These are phyloP conservation scores for Citrus hindsii DNA, from an alignment of 345 rosid species.

Conservation along the genomic window DNA sequence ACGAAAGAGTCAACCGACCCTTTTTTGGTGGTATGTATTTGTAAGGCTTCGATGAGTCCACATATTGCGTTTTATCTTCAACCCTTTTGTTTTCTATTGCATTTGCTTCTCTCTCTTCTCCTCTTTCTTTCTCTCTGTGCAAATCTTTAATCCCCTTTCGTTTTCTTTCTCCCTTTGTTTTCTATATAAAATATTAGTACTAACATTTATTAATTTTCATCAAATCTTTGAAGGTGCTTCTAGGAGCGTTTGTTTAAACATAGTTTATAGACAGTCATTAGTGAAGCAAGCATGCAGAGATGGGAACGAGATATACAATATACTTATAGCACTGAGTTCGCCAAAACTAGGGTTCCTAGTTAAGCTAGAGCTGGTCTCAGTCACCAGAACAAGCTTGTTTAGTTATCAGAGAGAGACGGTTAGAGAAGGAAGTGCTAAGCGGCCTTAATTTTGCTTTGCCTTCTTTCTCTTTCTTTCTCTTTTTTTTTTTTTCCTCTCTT, in stretches of 20 bases:
- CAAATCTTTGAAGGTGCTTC: too few species aligned
- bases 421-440: conserved; percentile 75
- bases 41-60: conserved; percentile 83
- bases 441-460: conserved; percentile 34
- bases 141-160: conserved; percentile 9
- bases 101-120: neutral
- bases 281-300: conserved; percentile 28
- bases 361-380: neutral
- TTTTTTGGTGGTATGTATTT: conserved; percentile 49
- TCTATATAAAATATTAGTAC: neutral
- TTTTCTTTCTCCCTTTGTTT: conserved; percentile 13
- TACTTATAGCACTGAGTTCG: neutral
- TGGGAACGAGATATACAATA: conserved; percentile 6
- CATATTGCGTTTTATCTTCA: conserved; percentile 45
- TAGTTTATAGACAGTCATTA: neutral
- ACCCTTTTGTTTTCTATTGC: neutral
- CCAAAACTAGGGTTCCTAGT: conserved; percentile 21
- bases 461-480: conserved; percentile 57
- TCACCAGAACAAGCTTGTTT: too few species aligned
- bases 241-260: too few species aligned
- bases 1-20: conserved; percentile 48
- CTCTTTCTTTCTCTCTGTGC: neutral
- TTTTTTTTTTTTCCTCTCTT: neutral
- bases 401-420: conserved; percentile 48
- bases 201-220: conserved; percentile 8